These are phyloP conservation scores for Aschersonia sp. DNA, from an alignment of 2,329 filamentous ascomycete genomes.

Conservation along the genomic window DNA sequence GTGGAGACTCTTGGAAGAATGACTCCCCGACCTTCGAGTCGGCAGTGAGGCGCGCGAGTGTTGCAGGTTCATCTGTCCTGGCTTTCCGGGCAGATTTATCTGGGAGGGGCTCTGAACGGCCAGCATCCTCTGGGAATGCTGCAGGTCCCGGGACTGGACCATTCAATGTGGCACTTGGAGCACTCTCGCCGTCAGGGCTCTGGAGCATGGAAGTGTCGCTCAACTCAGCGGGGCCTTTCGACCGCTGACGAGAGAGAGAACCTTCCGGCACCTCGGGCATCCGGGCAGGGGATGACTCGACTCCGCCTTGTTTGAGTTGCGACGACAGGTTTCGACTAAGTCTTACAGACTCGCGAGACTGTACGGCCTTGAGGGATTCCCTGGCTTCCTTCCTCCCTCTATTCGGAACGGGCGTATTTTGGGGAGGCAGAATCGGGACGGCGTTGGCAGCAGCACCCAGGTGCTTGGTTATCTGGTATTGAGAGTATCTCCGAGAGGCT, in stretches of 20 bases:
- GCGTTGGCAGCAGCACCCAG: slow-evolving; percentile 68
- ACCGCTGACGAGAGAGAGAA: slow-evolving; percentile 11
- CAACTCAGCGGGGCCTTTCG: slow-evolving; percentile 6
- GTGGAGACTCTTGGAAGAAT: slow-evolving; percentile 48
- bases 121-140: slow-evolving; percentile 12
- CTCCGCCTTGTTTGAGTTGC: slow-evolving; percentile 22
- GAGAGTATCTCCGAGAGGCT: slow-evolving; percentile 85
- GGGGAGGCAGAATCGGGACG: slow-evolving; percentile 73
- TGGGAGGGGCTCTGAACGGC: slow-evolving; percentile 4
- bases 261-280: slow-evolving; percentile 52
- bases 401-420: slow-evolving; percentile 73
- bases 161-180: slow-evolving; percentile 41
- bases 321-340: slow-evolving; percentile 34
- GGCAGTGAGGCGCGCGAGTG: slow-evolving; percentile 19
- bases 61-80: slow-evolving; percentile 9
- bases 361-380: slow-evolving; percentile 64
- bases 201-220: slow-evolving; percentile 23
- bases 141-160: slow-evolving; percentile 37
- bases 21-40: slow-evolving; percentile 26
- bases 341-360: slow-evolving; percentile 34
- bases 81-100: slow-evolving; percentile 7
- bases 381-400: slow-evolving; percentile 63
- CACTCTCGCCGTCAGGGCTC: slow-evolving; percentile 52
- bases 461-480: slow-evolving; percentile 93
- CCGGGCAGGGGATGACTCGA: slow-evolving; percentile 49